Conservation (phyloP, 805 yeast species). For the Candida lessepsii region DNA sequence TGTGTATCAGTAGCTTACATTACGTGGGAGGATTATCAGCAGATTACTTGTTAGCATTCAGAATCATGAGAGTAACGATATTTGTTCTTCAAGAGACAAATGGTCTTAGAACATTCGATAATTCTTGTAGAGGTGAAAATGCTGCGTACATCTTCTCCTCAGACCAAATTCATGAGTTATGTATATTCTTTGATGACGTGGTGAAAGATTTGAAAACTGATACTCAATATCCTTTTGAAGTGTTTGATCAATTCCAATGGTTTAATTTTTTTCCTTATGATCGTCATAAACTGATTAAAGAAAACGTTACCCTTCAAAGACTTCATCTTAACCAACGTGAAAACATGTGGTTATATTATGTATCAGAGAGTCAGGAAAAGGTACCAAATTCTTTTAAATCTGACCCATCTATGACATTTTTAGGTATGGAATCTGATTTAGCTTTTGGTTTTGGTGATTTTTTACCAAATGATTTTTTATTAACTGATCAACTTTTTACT, state of each 20-base stretch:
- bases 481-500: slow-evolving; percentile 3
- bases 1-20: slow-evolving; percentile 3
- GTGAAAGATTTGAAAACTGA: background rate
- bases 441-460: slow-evolving; percentile 9
- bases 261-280: slow-evolving; percentile 14
- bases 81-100: slow-evolving; percentile 9
- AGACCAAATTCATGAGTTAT: slow-evolving; percentile 13
- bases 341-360: slow-evolving; percentile 11
- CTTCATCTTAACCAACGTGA: slow-evolving; percentile 13
- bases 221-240: background rate
- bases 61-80: slow-evolving; percentile 9
- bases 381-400: slow-evolving; percentile 12
- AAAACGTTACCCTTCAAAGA: slow-evolving; percentile 13
- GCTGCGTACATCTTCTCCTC: slow-evolving; percentile 11
- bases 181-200: slow-evolving; percentile 5
- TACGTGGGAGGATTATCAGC: slow-evolving; percentile 8
- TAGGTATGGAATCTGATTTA: slow-evolving; percentile 2
- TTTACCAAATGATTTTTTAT: slow-evolving; percentile 10
- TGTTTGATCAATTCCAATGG: slow-evolving; percentile 9
- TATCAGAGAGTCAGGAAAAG: slow-evolving; percentile 4
- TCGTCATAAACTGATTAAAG: slow-evolving; percentile 5
- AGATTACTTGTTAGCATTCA: slow-evolving; percentile 12
- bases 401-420: slow-evolving; percentile 3
- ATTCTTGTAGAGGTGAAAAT: slow-evolving; percentile 2
- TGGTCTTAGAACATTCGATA: slow-evolving; percentile 8